Evolutionary conservation across 208 protist genomes (phyloP).

Genomic region (Eutreptiella sp.): DNA sequence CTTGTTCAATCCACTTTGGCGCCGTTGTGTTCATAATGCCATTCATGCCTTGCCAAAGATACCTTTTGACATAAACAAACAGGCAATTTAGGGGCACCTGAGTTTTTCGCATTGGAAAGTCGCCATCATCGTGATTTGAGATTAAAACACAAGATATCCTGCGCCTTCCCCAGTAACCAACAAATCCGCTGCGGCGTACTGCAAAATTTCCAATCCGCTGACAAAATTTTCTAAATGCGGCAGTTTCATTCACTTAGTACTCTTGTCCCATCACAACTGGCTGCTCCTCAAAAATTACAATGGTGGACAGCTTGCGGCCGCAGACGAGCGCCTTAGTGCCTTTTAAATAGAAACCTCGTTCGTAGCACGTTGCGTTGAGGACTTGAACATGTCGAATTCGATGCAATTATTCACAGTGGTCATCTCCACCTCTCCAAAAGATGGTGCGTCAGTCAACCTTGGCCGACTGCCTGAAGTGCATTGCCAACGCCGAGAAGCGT

Average conservation of each 20-base stretch:
- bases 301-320: too few relatives aligned
- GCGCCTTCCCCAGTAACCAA: constrained; percentile 1
- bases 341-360: too few relatives aligned
- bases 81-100: neutral
- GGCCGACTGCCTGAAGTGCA: constrained; percentile 95
- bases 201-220: too few relatives aligned
- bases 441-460: constrained; percentile 99
- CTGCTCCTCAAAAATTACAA: constrained; percentile 2
- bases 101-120: neutral
- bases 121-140: neutral
- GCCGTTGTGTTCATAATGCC: neutral
- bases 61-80: neutral
- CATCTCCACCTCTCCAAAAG: constrained; percentile 38
- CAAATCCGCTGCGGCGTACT: neutral
- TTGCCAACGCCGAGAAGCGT: constrained; percentile 97
- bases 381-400: neutral
- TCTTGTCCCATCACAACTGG: neutral
- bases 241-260: neutral
- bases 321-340: too few relatives aligned
- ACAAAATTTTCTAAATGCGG: too few relatives aligned
- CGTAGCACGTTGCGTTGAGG: neutral
- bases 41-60: constrained; percentile 1
- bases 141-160: neutral
- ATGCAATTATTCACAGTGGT: neutral
- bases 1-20: neutral